phyloP scores from a whole-genome alignment of 2,329 filamentous ascomycete genomes.

The Talaromyces amestolkiae region DNA sequence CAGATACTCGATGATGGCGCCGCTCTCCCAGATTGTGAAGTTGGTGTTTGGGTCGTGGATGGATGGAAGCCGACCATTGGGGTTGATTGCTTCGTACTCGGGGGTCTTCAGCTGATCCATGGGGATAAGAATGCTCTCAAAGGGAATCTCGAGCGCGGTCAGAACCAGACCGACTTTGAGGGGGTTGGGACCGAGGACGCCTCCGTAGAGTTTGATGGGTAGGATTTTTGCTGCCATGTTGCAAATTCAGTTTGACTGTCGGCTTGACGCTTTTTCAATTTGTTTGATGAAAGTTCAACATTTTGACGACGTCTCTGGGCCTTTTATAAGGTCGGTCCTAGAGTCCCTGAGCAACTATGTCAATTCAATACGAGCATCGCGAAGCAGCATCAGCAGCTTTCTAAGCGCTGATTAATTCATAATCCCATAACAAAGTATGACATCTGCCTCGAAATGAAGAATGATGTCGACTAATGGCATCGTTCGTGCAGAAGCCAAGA shows the following conservation, averaged over 20 bases:
- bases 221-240: background rate
- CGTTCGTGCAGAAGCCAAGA: background rate
- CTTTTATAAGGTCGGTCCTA: background rate
- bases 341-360: background rate
- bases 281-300: background rate
- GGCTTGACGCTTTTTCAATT: background rate
- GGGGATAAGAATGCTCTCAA: slow-evolving; percentile 20
- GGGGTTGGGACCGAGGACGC: slow-evolving; percentile 15
- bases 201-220: slow-evolving; percentile 11
- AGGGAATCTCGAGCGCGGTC: slow-evolving; percentile 28
- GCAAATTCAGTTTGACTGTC: background rate
- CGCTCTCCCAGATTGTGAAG: slow-evolving; percentile 18
- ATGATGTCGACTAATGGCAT: background rate
- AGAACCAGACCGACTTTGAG: slow-evolving; percentile 27
- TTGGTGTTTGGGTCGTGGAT: slow-evolving; percentile 19
- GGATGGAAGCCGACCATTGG: slow-evolving; percentile 15
- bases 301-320: background rate
- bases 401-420: slow-evolving; percentile 1
- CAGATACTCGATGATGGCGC: slow-evolving; percentile 18
- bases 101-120: slow-evolving; percentile 22
- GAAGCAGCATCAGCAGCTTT: background rate
- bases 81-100: slow-evolving; percentile 17
- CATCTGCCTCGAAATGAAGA: background rate
- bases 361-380: background rate
- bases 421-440: background rate